Evolutionary conservation across 139 green algal species (phyloP).

Genomic region (Chlorella sorokiniana): DNA sequence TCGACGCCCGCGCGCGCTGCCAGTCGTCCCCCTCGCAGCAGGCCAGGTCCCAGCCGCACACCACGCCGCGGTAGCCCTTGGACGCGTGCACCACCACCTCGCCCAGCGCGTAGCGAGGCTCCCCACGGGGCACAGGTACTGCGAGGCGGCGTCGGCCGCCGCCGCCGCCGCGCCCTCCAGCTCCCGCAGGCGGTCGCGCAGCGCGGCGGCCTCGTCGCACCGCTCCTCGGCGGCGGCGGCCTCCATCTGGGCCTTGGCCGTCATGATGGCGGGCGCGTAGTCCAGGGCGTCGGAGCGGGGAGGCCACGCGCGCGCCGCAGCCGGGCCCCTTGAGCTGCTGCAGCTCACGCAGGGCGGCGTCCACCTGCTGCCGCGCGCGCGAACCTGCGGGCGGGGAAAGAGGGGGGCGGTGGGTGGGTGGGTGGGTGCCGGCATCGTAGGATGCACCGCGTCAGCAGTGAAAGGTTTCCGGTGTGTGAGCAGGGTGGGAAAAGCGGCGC

Average conservation of each 20-base stretch:
- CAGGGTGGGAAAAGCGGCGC: too few species aligned
- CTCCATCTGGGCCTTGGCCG: constrained; percentile 55
- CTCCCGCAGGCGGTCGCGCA: constrained; percentile 68
- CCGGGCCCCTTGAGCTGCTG: constrained; percentile 63
- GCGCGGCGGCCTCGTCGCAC: constrained; percentile 71
- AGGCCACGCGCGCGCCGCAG: constrained; percentile 47
- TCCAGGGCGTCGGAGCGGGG: constrained; percentile 8
- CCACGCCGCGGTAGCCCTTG: constrained; percentile 67
- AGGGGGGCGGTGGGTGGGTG: not conserved
- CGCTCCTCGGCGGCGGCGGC: constrained; percentile 43
- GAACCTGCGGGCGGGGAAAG: not conserved
- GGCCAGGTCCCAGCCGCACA: constrained; percentile 71
- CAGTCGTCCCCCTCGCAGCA: constrained; percentile 83
- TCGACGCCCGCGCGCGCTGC: constrained; percentile 50
- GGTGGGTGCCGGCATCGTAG: not conserved
- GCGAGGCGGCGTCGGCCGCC: constrained; percentile 30
- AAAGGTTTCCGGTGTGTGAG: too few species aligned
- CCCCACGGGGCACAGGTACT: constrained; percentile 21
- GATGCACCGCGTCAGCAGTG: not conserved
- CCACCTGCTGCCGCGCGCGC: constrained; percentile 50
- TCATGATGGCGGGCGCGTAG: constrained; percentile 28
- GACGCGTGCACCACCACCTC: constrained; percentile 71
- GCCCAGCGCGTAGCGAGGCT: constrained; percentile 60
- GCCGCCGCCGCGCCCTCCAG: constrained; percentile 59
- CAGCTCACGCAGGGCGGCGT: constrained; percentile 61